These are phyloP conservation scores for Cucurbita ficifolia DNA, from an alignment of 306 rosid species.

Conservation along the genomic window DNA sequence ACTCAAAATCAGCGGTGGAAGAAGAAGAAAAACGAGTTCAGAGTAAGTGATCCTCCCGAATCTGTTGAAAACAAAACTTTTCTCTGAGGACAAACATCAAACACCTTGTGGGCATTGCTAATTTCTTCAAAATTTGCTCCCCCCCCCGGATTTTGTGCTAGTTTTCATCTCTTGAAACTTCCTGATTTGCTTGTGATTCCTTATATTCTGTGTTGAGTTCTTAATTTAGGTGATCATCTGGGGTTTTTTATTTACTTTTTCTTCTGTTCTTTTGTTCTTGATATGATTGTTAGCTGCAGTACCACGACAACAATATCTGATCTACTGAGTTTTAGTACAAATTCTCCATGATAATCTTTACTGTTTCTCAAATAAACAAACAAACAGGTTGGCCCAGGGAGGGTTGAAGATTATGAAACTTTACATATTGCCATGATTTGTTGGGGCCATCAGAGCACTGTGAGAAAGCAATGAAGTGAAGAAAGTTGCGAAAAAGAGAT, in stretches of 20 bases:
- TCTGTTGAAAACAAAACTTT: not conserved
- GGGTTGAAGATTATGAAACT: not conserved
- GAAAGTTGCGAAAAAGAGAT: slow-evolving; percentile 2
- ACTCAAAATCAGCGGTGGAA: slow-evolving; percentile 2
- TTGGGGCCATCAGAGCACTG: slow-evolving; percentile 2
- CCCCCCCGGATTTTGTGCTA: not conserved
- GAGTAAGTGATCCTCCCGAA: not conserved
- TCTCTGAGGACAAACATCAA: not conserved
- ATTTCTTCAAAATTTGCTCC: not conserved
- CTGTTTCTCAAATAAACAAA: not conserved
- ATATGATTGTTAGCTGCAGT: not conserved
- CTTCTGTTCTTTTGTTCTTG: not conserved
- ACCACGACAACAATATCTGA: not conserved
- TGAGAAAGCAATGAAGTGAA: not conserved
- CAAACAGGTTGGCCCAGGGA: not conserved
- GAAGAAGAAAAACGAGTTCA: not conserved
- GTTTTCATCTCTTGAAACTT: not conserved
- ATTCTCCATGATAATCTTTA: not conserved
- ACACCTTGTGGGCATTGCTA: not conserved
- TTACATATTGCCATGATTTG: slow-evolving; percentile 1
- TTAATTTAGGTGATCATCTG: not conserved
- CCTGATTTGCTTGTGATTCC: not conserved
- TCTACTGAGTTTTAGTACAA: not conserved
- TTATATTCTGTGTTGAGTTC: not conserved
- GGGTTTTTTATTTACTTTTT: not conserved